Evolutionary conservation across 306 rosid species (phyloP).

Genomic region (Gastrolobium bilobum): DNA sequence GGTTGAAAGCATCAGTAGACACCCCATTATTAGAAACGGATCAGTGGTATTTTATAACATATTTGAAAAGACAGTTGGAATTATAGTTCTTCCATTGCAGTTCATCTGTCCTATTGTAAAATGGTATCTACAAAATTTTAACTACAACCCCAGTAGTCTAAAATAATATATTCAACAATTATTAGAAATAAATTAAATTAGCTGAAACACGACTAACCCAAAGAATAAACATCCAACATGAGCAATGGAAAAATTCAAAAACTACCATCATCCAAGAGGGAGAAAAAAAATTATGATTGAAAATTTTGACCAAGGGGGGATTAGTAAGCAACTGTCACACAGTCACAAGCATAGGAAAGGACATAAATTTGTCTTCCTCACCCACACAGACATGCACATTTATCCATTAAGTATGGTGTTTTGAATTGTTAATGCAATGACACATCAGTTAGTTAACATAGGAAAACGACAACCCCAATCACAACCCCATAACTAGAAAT

Average conservation of each 20-base stretch:
- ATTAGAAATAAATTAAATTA: not conserved
- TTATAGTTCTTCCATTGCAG: not conserved
- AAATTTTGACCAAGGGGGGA: not conserved
- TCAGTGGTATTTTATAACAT: not conserved
- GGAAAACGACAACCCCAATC: conserved; percentile 42
- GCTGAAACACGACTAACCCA: conserved; percentile 2
- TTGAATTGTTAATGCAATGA: conserved; percentile 45
- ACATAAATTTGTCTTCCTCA: not conserved
- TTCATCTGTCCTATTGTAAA: not conserved
- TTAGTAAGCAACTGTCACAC: conserved; percentile 13
- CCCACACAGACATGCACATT: conserved; percentile 24
- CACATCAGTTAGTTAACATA: conserved; percentile 53
- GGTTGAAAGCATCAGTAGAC: not conserved
- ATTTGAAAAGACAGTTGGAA: not conserved
- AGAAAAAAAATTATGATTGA: not conserved
- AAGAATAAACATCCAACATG: conserved; percentile 19
- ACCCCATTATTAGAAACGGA: not conserved
- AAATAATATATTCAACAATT: conserved; percentile 7
- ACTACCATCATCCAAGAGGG: not conserved
- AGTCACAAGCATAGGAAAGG: not conserved
- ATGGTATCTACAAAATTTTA: not conserved
- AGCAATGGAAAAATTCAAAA: not conserved
- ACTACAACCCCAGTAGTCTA: not conserved
- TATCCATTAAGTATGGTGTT: conserved; percentile 15
- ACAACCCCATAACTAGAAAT: not conserved